Evolutionary conservation across 257 asterid species (phyloP).

Genomic region (Pogostemon cablin): DNA sequence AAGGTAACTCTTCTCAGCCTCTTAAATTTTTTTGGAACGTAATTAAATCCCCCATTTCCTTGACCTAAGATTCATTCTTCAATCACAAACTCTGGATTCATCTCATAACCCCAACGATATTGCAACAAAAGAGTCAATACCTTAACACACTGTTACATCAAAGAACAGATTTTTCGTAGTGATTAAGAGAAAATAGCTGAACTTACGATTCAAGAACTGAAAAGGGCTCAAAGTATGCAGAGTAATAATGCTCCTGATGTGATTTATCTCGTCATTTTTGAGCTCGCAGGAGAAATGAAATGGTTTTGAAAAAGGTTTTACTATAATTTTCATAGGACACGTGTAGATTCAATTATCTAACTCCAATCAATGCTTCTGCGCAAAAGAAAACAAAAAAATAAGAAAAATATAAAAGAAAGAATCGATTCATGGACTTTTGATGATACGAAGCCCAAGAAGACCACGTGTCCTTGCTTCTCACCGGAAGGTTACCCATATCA

Average conservation of each 20-base stretch:
- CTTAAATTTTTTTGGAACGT: conserved; percentile 33
- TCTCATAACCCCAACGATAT: conserved; percentile 21
- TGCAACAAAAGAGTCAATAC: conserved; percentile 21
- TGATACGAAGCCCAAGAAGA: conserved; percentile 44
- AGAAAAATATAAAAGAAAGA: conserved; percentile 26
- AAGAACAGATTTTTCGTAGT: conserved; percentile 35
- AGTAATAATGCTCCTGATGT: conserved; percentile 29
- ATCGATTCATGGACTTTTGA: conserved; percentile 47
- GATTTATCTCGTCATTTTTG: conserved; percentile 20
- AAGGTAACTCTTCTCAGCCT: conserved; percentile 68
- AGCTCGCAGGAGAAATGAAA: conserved; percentile 32
- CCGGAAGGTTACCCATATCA: conserved; percentile 37
- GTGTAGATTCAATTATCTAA: conserved; percentile 79
- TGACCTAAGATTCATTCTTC: conserved; percentile 50
- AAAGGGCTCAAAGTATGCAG: conserved; percentile 30
- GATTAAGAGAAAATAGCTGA: conserved; percentile 18
- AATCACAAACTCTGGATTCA: conserved; percentile 37
- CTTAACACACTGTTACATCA: conserved; percentile 20
- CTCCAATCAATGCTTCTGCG: conserved; percentile 65
- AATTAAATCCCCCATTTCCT: conserved; percentile 25
- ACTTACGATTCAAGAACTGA: conserved; percentile 48
- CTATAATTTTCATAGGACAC: conserved; percentile 57
- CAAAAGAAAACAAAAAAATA: conserved; percentile 28
- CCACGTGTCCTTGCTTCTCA: conserved; percentile 65
- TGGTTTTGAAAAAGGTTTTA: conserved; percentile 48